Conservation (phyloP, 768 basidiomycete species). For the Pleurotus pulmonarius region DNA sequence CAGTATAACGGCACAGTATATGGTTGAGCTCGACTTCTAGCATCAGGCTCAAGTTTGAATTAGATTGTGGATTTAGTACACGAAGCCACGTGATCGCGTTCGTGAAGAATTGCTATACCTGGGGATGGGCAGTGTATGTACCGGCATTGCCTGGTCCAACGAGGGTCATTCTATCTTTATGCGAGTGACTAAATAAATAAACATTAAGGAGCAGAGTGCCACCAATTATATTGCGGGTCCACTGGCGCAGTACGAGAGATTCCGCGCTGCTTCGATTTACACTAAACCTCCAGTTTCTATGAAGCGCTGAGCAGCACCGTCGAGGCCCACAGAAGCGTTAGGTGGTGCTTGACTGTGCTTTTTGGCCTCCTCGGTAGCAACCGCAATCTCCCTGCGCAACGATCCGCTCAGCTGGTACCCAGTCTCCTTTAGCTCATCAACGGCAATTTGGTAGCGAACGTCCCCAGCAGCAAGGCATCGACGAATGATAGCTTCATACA, state of each 20-base stretch:
- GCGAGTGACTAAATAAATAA: too few relatives aligned
- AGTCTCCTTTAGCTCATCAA: conserved; percentile 67
- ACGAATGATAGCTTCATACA: conserved; percentile 60
- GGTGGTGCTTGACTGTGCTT: not conserved
- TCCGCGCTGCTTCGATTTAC: not conserved
- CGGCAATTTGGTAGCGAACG: conserved; percentile 55
- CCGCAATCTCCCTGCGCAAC: conserved; percentile 14
- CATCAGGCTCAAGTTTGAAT: too few relatives aligned
- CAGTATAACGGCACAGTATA: too few relatives aligned
- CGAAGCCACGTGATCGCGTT: not conserved
- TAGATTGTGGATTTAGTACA: too few relatives aligned
- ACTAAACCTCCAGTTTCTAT: conserved; percentile 29
- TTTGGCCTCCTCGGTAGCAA: not conserved
- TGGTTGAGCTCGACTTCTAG: too few relatives aligned
- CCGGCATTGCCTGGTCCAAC: not conserved
- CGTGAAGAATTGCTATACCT: too few relatives aligned
- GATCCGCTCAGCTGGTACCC: conserved; percentile 38
- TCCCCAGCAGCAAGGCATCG: conserved; percentile 59
- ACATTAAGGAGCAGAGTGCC: too few relatives aligned
- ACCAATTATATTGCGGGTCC: too few relatives aligned
- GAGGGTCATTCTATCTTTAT: not conserved
- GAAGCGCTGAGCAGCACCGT: conserved; percentile 24
- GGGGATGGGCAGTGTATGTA: too few relatives aligned
- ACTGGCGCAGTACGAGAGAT: too few relatives aligned
- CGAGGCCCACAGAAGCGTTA: conserved; percentile 12